Evolutionary conservation across 257 asterid species (phyloP), one percentile per base, ranked within the genome.

Genomic region (Handroanthus guayacan): DNA sequence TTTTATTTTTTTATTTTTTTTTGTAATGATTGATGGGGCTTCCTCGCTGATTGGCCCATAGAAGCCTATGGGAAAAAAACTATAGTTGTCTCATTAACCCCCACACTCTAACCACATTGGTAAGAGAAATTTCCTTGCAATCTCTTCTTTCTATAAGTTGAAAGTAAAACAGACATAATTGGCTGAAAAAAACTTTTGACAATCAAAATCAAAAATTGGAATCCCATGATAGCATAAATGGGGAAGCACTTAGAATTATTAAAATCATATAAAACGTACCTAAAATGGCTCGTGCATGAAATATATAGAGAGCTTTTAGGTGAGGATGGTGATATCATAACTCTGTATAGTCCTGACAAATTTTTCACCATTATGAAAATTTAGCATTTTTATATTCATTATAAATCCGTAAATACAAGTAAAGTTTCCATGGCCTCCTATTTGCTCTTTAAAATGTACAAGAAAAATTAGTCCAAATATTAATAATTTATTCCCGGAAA

Each of bases 251-350:
- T 75, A 52, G 45, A 31, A 44, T n/a, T n/a, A 41, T 55, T 75
- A 52, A 36, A 31, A 44, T 31, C 16, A 41, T 13, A 75, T 5
- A 20, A 36, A 17, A 16, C n/a, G 55, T 37, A 14, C 58, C 48
- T 8, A 69, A 61, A 68, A 51, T 51, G 58, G 68, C 10, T 18
- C 2, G 12, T 52, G 54, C 51, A 50, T 43, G 16, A 61, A 79
- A 43, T 55, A 25, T 25, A 25, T 39, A 51, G 20, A 9, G 56
- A 48, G 41, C 45, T 72, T 50, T 71, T 74, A 66, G 81, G 81
- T 78, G 38, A 44, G 55, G 88, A 83, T 84, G 67, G 80, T 74
- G 88, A 84, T 86, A 75, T 62, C 63, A 45, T 78, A 80, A 71
- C 81, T 60, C 6, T 65, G 48, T 38, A 18, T 44, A 20, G 74